Evolutionary conservation across 2,329 filamentous ascomycete genomes (phyloP).

Genomic region (Colletotrichum eremochloae): DNA sequence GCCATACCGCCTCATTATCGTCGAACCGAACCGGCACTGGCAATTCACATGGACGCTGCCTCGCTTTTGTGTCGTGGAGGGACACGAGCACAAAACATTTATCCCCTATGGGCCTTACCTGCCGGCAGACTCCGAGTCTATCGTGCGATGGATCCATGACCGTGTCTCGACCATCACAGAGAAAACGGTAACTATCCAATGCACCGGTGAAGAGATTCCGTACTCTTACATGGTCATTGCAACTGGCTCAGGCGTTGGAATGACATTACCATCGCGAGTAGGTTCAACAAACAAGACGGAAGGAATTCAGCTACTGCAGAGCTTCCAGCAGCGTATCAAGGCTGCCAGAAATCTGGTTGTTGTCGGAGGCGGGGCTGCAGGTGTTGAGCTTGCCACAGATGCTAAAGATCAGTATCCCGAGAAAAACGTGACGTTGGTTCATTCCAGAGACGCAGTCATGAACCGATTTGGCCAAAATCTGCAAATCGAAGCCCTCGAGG

Average conservation of each 20-base stretch:
- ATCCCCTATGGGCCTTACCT: conserved; percentile 67
- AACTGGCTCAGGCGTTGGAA: conserved; percentile 63
- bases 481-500: conserved; percentile 56
- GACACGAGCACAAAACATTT: conserved; percentile 70
- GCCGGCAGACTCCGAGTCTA: conserved; percentile 50
- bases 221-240: conserved; percentile 71
- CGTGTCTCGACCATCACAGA: conserved; percentile 55
- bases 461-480: conserved; percentile 62
- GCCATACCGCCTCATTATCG: conserved; percentile 64
- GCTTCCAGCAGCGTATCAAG: conserved; percentile 61
- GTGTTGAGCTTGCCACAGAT: conserved; percentile 72
- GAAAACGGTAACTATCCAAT: conserved; percentile 56
- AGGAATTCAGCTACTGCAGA: conserved; percentile 58
- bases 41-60: conserved; percentile 73
- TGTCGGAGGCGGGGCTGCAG: conserved; percentile 72
- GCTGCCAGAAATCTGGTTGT: conserved; percentile 60
- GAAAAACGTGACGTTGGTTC: conserved; percentile 69
- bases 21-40: conserved; percentile 73
- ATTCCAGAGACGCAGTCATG: conserved; percentile 68
- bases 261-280: conserved; percentile 63
- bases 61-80: conserved; percentile 68
- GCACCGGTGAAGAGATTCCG: conserved; percentile 57
- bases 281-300: conserved; percentile 56
- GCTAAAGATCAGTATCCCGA: conserved; percentile 68
- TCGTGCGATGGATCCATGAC: conserved; percentile 58